Base-by-base conservation (phyloP, 1,284 basidiomycete species). In the Wallemia ichthyophaga region DNA sequence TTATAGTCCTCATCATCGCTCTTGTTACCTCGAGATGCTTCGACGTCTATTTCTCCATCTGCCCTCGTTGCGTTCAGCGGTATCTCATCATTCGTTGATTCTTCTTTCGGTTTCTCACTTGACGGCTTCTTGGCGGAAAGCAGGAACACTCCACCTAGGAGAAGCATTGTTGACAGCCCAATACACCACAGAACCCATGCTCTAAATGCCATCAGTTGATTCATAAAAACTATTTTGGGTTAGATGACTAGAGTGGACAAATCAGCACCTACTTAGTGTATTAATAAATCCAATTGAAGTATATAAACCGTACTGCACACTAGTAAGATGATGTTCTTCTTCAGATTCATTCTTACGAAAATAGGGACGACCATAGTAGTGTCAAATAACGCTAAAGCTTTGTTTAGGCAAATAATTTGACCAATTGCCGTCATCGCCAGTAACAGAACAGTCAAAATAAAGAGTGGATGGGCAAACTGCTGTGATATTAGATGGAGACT, bases 361-460 rank as follows among this genome's bases (percentile, higher is more conserved):
- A 81, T 75, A 0, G 82, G 81, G 0, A 83, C 81, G 24, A 82
- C 79, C 1, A 83, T 72, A 0, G 82, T 82, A 1, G 79, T 80
- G 61, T 74, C 73, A 58, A 60, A 66, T 23, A 63, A 53, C 65
- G 79, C 80, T 23, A 91, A 73, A 2, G 83, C 88, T 60, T 81
- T 79, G 68, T 92, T 91, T 32, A 94, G 74, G 67, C 85, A 91
- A 55, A 88, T 78, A 62, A 94, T 92, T 68, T 95, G 89, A 31
- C 81, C 70, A 19, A 94, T 78, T 0, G 87, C 88, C 0, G 86
- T 88, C 54, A 78, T 67, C 2, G 75, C 76, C 31, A 94, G 76
- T 25, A 91, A 71, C 32, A 89, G 71, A 63, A 94, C 79, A 0
- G 86, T 89, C 67, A 89, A 76, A 61, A 92, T 79, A 1, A 83